These are phyloP conservation scores for Arachis hypogaea DNA, from an alignment of 306 rosid species.

Conservation along the genomic window DNA sequence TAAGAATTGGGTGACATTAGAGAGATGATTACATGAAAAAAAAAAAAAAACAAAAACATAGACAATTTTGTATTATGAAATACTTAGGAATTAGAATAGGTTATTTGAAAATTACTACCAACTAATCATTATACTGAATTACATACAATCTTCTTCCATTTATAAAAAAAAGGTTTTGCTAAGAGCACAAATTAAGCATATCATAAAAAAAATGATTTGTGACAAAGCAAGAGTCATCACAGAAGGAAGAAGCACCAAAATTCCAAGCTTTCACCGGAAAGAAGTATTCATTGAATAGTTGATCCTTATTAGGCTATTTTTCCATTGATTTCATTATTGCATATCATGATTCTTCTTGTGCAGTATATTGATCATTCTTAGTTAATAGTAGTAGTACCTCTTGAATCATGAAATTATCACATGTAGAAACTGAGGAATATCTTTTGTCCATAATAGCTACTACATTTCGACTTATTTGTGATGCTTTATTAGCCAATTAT, in stretches of 20 bases:
- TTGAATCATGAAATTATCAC: not conserved
- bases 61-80: too few species aligned
- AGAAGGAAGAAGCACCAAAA: conserved; percentile 45
- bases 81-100: too few species aligned
- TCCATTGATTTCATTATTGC: not conserved
- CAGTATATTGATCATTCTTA: not conserved
- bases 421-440: not conserved
- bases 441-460: not conserved
- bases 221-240: not conserved
- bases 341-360: not conserved
- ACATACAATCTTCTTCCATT: too few species aligned
- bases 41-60: too few species aligned
- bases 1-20: too few species aligned
- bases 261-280: conserved; percentile 64
- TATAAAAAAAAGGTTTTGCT: too few species aligned
- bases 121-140: too few species aligned
- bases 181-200: too few species aligned
- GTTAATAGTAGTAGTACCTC: not conserved
- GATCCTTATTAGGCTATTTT: conserved; percentile 26
- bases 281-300: conserved; percentile 55
- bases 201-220: too few species aligned
- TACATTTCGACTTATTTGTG: not conserved
- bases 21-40: too few species aligned
- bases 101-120: too few species aligned
- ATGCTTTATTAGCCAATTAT: not conserved